Conservation (phyloP, 2,329 filamentous ascomycete species). For the Epichloe festucae region DNA sequence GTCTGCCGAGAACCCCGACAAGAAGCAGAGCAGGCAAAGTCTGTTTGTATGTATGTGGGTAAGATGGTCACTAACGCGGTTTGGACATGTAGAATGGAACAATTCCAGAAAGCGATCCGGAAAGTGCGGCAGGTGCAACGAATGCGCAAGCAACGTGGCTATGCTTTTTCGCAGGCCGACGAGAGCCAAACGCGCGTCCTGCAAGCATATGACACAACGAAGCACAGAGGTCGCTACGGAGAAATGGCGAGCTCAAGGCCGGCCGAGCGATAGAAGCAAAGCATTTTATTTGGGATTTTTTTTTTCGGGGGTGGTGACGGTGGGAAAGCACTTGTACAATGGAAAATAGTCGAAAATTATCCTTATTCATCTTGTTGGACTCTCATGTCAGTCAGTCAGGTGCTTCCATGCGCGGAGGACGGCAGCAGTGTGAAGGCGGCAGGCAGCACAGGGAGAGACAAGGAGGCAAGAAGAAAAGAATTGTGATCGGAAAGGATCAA, state of each 20-base stretch:
- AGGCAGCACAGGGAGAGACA: too few species aligned
- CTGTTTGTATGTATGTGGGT: too few species aligned
- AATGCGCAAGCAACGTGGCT: slow-evolving; percentile 98
- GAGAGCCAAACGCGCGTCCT: slow-evolving; percentile 90
- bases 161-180: slow-evolving; percentile 95
- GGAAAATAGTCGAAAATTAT: not conserved
- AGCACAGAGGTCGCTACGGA: slow-evolving; percentile 79
- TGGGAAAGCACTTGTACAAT: slow-evolving; percentile 1
- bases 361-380: not conserved
- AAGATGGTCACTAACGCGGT: too few species aligned
- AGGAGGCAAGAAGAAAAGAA: too few species aligned
- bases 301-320: not conserved
- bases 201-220: slow-evolving; percentile 95
- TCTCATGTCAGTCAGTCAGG: too few species aligned
- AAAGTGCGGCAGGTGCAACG: slow-evolving; percentile 97
- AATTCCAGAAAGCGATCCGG: slow-evolving; percentile 98
- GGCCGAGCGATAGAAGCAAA: slow-evolving; percentile 9
- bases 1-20: too few species aligned
- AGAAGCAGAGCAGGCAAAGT: too few species aligned
- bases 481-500: too few species aligned
- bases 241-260: slow-evolving; percentile 61
- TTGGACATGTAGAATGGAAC: slow-evolving; percentile 63
- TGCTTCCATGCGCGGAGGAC: too few species aligned
- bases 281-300: not conserved
- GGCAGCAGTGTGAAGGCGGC: too few species aligned